phyloP scores from a whole-genome alignment of 345 rosid species.

The Gynandropsis gynandra region DNA sequence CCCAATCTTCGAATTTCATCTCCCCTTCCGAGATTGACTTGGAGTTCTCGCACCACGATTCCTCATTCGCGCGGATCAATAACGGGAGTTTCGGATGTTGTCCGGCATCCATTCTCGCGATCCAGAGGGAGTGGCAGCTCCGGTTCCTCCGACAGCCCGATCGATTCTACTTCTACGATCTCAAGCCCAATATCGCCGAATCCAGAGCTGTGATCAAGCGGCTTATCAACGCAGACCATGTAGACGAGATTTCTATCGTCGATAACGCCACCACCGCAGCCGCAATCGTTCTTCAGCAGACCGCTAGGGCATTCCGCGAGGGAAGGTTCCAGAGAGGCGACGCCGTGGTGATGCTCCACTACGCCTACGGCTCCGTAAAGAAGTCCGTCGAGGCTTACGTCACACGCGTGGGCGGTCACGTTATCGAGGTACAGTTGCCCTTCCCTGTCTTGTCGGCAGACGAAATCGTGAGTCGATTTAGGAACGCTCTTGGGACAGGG shows the following conservation, averaged over 20 bases:
- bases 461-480: conserved; percentile 58
- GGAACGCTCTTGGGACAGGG: conserved; percentile 52
- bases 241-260: conserved; percentile 65
- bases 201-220: conserved; percentile 47
- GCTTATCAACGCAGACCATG: conserved; percentile 66
- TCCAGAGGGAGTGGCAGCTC: conserved; percentile 62
- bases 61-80: conserved; percentile 58
- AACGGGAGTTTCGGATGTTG: conserved; percentile 95
- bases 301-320: conserved; percentile 61
- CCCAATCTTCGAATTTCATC: conserved; percentile 27
- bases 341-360: conserved; percentile 78
- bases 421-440: conserved; percentile 73
- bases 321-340: conserved; percentile 63
- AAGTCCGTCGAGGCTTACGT: conserved; percentile 87
- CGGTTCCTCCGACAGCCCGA: conserved; percentile 72
- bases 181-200: conserved; percentile 40
- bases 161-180: conserved; percentile 55
- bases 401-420: conserved; percentile 75
- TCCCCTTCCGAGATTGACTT: conserved; percentile 39
- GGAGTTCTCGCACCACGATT: conserved; percentile 79
- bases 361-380: conserved; percentile 76
- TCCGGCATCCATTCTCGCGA: conserved; percentile 55
- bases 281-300: conserved; percentile 65
- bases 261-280: conserved; percentile 96
- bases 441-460: conserved; percentile 64